A percentile compares a stretch with the other conserved stretches of the same genome.
These are phyloP conservation scores for Warburgia ugandensis DNA, from an alignment of 164 flowering plant species.

Conservation along the genomic window DNA sequence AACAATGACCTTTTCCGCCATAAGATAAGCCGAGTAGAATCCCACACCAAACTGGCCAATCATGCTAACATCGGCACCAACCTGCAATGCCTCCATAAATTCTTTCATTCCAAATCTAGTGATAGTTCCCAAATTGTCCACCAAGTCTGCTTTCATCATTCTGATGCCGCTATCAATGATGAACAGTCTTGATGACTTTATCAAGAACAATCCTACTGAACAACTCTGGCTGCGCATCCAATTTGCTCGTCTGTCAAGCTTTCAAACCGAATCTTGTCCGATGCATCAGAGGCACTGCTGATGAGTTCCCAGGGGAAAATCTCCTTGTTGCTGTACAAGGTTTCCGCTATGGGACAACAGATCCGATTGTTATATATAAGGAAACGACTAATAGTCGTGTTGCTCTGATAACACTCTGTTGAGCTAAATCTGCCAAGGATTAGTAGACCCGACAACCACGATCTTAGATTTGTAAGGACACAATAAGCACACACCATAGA, in stretches of 20 bases:
- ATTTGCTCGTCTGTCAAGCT: conserved; percentile 40
- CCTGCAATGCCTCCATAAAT: conserved; percentile 18
- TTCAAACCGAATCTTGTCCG: conserved; percentile 43
- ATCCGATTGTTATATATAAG: too few species aligned
- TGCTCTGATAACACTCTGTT: too few species aligned
- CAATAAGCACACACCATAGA: too few species aligned
- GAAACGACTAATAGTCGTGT: too few species aligned
- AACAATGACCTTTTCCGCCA: conserved; percentile 15
- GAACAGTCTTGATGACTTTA: conserved; percentile 30
- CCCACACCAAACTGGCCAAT: conserved; percentile 19
- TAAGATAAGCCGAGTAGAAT: conserved; percentile 14
- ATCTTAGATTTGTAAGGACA: too few species aligned
- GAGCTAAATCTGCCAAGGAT: too few species aligned
- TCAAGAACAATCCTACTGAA: conserved; percentile 38
- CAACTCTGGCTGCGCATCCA: conserved; percentile 39
- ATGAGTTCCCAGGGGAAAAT: conserved; percentile 18
- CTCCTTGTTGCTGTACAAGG: conserved; percentile 21
- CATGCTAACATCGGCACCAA: conserved; percentile 20
- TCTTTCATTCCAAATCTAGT: conserved; percentile 16
- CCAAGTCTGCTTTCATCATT: conserved; percentile 16
- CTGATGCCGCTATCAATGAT: conserved; percentile 17
- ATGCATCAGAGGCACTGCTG: conserved; percentile 20
- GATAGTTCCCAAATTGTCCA: conserved; percentile 19
- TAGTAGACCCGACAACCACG: too few species aligned
- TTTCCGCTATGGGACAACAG: conserved; percentile 13